phyloP scores from a whole-genome alignment of 192 early-diverging fungal genomes.

The Gonapodya sp. region DNA sequence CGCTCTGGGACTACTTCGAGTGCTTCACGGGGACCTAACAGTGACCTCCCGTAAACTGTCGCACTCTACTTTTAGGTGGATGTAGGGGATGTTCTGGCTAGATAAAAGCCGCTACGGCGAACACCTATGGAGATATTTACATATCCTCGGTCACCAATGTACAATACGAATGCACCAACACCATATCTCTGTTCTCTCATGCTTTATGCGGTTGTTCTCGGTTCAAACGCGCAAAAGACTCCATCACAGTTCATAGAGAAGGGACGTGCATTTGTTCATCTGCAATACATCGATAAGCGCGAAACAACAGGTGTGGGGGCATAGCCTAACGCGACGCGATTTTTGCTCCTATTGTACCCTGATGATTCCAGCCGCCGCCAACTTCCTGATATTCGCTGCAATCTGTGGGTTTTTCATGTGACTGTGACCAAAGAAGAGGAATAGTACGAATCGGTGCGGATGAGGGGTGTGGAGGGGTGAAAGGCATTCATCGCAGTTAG shows the following conservation, averaged over 20 bases:
- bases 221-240: too few relatives aligned
- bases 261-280: too few relatives aligned
- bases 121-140: too few relatives aligned
- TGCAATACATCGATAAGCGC: too few relatives aligned
- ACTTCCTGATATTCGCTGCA: conserved; percentile 87
- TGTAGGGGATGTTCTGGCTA: neutral
- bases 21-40: too few relatives aligned
- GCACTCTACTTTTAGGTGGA: neutral
- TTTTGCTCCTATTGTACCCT: conserved; percentile 48
- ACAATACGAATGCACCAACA: neutral
- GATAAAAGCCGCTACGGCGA: too few relatives aligned
- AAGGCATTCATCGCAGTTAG: conserved; percentile 13
- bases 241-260: too few relatives aligned
- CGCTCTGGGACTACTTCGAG: too few relatives aligned
- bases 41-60: too few relatives aligned
- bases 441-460: too few relatives aligned
- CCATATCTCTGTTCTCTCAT: neutral
- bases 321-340: conserved; percentile 5
- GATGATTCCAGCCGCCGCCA: conserved; percentile 84
- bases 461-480: conserved; percentile 6
- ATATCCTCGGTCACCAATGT: too few relatives aligned
- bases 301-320: too few relatives aligned
- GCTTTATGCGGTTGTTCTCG: neutral
- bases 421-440: conserved; percentile 14
- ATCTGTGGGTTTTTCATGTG: conserved; percentile 93